Percentiles rank a stretch among this genome's conserved stretches.
phyloP scores from a whole-genome alignment of 352 stramenopile genomes.

The Pythium plurisporium region DNA sequence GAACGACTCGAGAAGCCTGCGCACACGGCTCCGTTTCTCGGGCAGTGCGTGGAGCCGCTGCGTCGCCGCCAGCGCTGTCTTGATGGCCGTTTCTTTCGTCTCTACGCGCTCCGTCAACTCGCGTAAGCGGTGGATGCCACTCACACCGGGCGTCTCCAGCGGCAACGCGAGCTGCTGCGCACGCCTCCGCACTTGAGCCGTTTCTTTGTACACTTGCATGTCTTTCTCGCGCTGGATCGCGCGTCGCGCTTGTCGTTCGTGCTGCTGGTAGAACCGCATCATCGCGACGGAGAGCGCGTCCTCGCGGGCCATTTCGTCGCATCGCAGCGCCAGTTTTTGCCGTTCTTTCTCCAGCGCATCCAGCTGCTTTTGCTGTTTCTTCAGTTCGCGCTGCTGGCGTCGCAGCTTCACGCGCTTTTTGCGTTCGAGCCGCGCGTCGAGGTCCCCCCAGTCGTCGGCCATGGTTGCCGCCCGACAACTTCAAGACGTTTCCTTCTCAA shows the following conservation, averaged over 20 bases:
- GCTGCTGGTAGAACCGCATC: slow-evolving; percentile 25
- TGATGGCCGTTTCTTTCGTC: slow-evolving; percentile 27
- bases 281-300: slow-evolving; percentile 45
- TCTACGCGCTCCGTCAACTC: slow-evolving; percentile 34
- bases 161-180: slow-evolving; percentile 31
- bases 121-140: slow-evolving; percentile 25
- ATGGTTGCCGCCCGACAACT: slow-evolving; percentile 1
- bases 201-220: slow-evolving; percentile 27
- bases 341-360: slow-evolving; percentile 32
- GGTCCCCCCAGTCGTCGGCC: slow-evolving; percentile 39
- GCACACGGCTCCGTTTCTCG: slow-evolving; percentile 27
- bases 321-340: slow-evolving; percentile 25
- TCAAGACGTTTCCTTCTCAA: slow-evolving; percentile 1
- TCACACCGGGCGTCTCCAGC: slow-evolving; percentile 29
- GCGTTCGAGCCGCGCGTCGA: slow-evolving; percentile 42
- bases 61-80: slow-evolving; percentile 25
- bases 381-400: slow-evolving; percentile 46
- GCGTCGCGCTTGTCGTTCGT: slow-evolving; percentile 8
- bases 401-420: slow-evolving; percentile 39
- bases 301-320: slow-evolving; percentile 49
- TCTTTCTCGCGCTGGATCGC: slow-evolving; percentile 33
- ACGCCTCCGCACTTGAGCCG: slow-evolving; percentile 22
- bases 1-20: slow-evolving; percentile 30
- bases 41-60: slow-evolving; percentile 43
- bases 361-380: slow-evolving; percentile 24